phyloP scores from a whole-genome alignment of 805 yeast species.

The Starmerella floris region DNA sequence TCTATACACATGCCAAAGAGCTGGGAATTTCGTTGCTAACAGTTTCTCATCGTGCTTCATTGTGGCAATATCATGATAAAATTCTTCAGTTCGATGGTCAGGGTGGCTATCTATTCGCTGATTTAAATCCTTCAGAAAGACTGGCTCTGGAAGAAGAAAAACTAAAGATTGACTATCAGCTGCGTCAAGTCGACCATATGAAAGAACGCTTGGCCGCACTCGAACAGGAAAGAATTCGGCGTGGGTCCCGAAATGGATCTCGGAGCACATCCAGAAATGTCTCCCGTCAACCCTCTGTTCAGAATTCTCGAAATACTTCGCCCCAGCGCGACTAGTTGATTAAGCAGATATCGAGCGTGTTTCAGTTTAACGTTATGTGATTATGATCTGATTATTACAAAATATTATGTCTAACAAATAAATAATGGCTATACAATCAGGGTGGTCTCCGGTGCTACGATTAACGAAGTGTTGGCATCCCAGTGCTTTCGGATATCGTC shows the following conservation, averaged over 20 bases:
- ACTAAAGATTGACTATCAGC: conserved; percentile 48
- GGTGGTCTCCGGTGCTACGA: conserved; percentile 19
- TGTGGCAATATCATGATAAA: conserved; percentile 82
- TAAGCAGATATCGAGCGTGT: too few relatives aligned
- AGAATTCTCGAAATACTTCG: neutral
- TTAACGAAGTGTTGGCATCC: conserved; percentile 37
- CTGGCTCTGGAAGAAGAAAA: conserved; percentile 67
- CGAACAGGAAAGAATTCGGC: neutral
- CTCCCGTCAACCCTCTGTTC: neutral
- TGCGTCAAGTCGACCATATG: conserved; percentile 59
- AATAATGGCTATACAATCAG: conserved; percentile 1
- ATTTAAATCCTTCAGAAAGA: conserved; percentile 60
- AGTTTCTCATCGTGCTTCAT: conserved; percentile 81
- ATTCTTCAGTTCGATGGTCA: conserved; percentile 77
- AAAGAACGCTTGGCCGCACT: conserved; percentile 54
- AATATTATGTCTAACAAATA: too few relatives aligned
- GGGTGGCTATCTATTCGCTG: conserved; percentile 50
- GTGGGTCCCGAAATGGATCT: neutral
- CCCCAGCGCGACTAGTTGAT: too few relatives aligned
- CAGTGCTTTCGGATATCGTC: conserved; percentile 41
- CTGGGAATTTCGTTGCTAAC: conserved; percentile 72
- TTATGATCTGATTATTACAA: too few relatives aligned
- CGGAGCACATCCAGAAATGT: neutral
- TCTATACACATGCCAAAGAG: conserved; percentile 70
- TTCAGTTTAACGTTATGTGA: too few relatives aligned